Percentiles rank a stretch among this genome's conserved stretches.
These are phyloP conservation scores for Tremellales sp. DNA, from an alignment of 1,284 basidiomycete species.

Conservation along the genomic window DNA sequence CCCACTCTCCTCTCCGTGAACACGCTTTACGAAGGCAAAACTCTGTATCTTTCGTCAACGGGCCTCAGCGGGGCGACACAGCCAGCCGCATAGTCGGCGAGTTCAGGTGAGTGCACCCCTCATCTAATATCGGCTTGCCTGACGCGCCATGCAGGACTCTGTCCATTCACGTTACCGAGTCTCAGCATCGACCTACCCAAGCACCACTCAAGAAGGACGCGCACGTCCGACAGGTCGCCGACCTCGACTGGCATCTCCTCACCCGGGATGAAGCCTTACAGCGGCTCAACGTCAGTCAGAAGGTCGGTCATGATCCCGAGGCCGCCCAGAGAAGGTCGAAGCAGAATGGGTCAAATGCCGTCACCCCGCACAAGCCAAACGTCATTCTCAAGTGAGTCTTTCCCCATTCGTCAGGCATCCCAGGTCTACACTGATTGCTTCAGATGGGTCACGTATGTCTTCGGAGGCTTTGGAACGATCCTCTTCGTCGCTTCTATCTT, in stretches of 20 bases:
- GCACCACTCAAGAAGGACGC: constrained; percentile 9
- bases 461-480: constrained; percentile 58
- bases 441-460: constrained; percentile 50
- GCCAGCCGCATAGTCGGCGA: constrained; percentile 34
- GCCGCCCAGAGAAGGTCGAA: constrained; percentile 54
- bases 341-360: constrained; percentile 48
- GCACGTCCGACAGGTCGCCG: constrained; percentile 31
- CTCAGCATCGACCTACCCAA: constrained; percentile 20
- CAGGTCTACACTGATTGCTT: not conserved
- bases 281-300: constrained; percentile 53
- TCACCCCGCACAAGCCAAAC: constrained; percentile 46
- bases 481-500: constrained; percentile 54
- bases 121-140: not conserved
- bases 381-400: constrained; percentile 39
- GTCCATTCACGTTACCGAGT: constrained; percentile 42
- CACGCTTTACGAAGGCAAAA: constrained; percentile 21
- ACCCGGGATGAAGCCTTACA: constrained; percentile 52
- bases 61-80: constrained; percentile 19
- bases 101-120: constrained; percentile 27
- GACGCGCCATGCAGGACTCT: constrained; percentile 27
- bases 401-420: too few relatives aligned
- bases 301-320: constrained; percentile 53
- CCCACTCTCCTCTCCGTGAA: constrained; percentile 13
- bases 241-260: constrained; percentile 58
- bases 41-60: constrained; percentile 17